These are phyloP conservation scores for Pelargonium nanum DNA, from an alignment of 345 rosid genomes.

Conservation along the genomic window DNA sequence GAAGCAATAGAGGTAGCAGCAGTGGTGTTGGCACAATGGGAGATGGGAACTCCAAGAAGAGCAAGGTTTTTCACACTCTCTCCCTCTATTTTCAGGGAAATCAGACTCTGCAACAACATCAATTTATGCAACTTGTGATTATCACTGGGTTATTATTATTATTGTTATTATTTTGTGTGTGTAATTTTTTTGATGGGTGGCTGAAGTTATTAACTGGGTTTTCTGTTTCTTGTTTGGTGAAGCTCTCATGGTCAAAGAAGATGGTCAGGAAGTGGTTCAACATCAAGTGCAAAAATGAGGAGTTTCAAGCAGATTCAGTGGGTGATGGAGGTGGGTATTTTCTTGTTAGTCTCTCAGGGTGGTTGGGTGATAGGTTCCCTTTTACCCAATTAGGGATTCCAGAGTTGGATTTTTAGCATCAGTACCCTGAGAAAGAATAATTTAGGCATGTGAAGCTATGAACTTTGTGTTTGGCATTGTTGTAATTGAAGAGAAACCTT, in stretches of 20 bases:
- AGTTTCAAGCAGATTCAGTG: slow-evolving; percentile 74
- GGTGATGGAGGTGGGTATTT: slow-evolving; percentile 51
- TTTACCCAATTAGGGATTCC: neutral
- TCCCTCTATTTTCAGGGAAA: no score
- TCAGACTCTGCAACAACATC: no score
- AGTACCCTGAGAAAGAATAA: neutral
- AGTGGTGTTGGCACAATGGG: slow-evolving; percentile 49
- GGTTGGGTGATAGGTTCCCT: neutral
- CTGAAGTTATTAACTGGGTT: neutral
- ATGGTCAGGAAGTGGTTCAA: slow-evolving; percentile 89
- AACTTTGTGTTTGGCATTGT: no score
- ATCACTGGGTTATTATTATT: no score
- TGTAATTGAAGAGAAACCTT: no score
- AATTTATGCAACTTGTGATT: no score
- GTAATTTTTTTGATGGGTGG: neutral
- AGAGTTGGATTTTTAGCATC: neutral
- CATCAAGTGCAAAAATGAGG: slow-evolving; percentile 79
- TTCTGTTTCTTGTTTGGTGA: slow-evolving; percentile 23
- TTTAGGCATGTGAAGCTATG: no score
- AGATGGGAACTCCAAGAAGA: slow-evolving; percentile 73
- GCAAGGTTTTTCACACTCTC: slow-evolving; percentile 50
- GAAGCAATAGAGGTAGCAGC: slow-evolving; percentile 3
- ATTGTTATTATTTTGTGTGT: no score
- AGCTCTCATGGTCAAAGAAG: slow-evolving; percentile 95
- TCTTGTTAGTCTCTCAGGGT: neutral